Base-by-base conservation (phyloP, 148 eudicot genomes). In the Nyssa sinensis region DNA sequence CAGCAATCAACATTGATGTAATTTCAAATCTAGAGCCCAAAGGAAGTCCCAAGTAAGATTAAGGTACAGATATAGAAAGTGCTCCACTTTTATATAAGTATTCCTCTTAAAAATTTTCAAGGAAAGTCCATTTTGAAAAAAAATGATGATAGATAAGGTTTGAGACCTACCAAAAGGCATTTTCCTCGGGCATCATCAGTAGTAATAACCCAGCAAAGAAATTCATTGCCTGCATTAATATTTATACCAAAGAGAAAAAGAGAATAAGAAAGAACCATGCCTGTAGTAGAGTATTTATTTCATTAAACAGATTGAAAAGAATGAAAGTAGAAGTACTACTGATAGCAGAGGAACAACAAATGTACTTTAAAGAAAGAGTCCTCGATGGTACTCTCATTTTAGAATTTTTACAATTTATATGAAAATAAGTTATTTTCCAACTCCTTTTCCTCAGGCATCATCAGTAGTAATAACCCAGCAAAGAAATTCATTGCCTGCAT, bases 161-260 rank as follows among this genome's bases (percentile, higher is more conserved):
- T 62, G 72, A 72, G 65, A 84, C 88, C 70, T 82, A 95, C 98
- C 98, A 95, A 78, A 95, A 95, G 44, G 98, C 98, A 84, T 95
- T 95, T 82, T 95, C 98, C 81, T 95, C 98, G 0, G 98, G 97
- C 98, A 95, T 95, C 90, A 95, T 83, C 59, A 95, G 93, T 80
- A 95, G 77, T 68, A 92, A 84, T 68, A 95, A 62, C 73, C 97
- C 98, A 64, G 96, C 98, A 81, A 95, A 92, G 82, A 92, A 95
- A 82, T 95, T 95, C 98, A 95, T 95, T 59, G 93, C 97, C 98
- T 95, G 95, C 76, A 87, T 27, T 55, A 66, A 74, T 73, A 72
- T 67, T 55, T 74, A 73, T 11, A 24, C 39, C 51, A 39, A 30
- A 59, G 16, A 32, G 16, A 24, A 19, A 67, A 37, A 55, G 72